Evolutionary conservation across 805 yeast genomes (phyloP).

Genomic region (Tetrapisispora pingtungensis): DNA sequence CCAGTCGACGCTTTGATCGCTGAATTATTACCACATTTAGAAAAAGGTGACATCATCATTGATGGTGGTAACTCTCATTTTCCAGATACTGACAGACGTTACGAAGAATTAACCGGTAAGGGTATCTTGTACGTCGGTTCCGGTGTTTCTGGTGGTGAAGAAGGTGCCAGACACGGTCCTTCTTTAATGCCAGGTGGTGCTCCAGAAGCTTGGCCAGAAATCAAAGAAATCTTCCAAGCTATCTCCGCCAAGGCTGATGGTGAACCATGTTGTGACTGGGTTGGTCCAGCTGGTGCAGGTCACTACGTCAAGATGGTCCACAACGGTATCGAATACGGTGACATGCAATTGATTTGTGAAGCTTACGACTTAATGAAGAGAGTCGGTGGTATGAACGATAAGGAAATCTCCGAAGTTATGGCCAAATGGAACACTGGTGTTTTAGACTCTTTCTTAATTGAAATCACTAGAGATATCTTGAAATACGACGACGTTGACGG

Average conservation of each 20-base stretch:
- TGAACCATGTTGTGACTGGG: slow-evolving; percentile 99
- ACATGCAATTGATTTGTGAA: slow-evolving; percentile 97
- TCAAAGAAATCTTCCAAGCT: slow-evolving; percentile 91
- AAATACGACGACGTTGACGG: slow-evolving; percentile 85
- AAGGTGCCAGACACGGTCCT: slow-evolving; percentile 99
- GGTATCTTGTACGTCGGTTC: slow-evolving; percentile 93
- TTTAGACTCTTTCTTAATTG: slow-evolving; percentile 91
- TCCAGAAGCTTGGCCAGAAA: slow-evolving; percentile 96
- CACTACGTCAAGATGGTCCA: slow-evolving; percentile 99
- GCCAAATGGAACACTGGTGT: slow-evolving; percentile 95
- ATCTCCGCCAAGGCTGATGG: slow-evolving; percentile 95
- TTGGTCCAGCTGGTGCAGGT: slow-evolving; percentile 98
- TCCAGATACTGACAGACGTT: slow-evolving; percentile 98
- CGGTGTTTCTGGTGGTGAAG: slow-evolving; percentile 99
- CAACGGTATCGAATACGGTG: slow-evolving; percentile 99
- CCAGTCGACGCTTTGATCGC: slow-evolving; percentile 90
- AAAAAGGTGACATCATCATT: slow-evolving; percentile 94
- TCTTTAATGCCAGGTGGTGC: slow-evolving; percentile 99
- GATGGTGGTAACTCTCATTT: slow-evolving; percentile 99
- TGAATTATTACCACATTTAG: slow-evolving; percentile 82
- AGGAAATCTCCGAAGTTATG: slow-evolving; percentile 90
- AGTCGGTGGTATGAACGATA: slow-evolving; percentile 79
- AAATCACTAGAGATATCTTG: slow-evolving; percentile 92
- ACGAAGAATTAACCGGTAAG: slow-evolving; percentile 73
- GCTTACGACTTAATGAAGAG: slow-evolving; percentile 95